These are phyloP conservation scores for Ceratocystis ficicola DNA, from an alignment of 2,329 filamentous ascomycete species.

Conservation along the genomic window DNA sequence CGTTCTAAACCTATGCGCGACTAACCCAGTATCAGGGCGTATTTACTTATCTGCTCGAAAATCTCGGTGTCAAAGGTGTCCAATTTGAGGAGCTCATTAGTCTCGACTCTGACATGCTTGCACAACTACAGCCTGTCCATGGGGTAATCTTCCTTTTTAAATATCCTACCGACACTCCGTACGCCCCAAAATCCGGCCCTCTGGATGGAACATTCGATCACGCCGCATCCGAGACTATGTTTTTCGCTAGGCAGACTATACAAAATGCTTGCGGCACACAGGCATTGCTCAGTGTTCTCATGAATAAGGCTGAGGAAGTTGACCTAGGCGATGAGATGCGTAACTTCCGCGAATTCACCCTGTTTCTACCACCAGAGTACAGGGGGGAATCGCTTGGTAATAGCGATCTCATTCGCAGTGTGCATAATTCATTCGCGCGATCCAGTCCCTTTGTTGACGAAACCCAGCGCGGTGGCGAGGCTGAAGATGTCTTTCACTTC, in stretches of 20 bases:
- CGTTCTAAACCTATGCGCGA: constrained; percentile 22
- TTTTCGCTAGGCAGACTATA: constrained; percentile 95
- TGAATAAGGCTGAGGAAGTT: constrained; percentile 66
- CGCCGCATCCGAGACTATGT: constrained; percentile 61
- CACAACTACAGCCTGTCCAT: constrained; percentile 65
- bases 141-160: constrained; percentile 99
- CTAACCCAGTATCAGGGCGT: constrained; percentile 50
- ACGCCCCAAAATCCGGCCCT: constrained; percentile 49
- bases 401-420: constrained; percentile 57
- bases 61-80: constrained; percentile 79
- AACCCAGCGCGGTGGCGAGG: constrained; percentile 57
- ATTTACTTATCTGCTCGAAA: constrained; percentile 90
- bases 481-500: constrained; percentile 94
- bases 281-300: constrained; percentile 76
- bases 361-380: constrained; percentile 64
- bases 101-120: constrained; percentile 64
- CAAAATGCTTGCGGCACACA: constrained; percentile 98
- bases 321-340: constrained; percentile 59
- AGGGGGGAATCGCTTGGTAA: constrained; percentile 50
- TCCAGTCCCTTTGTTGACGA: constrained; percentile 89
- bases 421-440: constrained; percentile 82
- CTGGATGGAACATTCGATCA: constrained; percentile 74
- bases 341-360: constrained; percentile 80
- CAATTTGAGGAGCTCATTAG: constrained; percentile 95
- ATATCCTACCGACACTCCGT: constrained; percentile 61